Evolutionary conservation across 1,284 basidiomycete genomes (phyloP).

Genomic region (Pseudozyma pruni): DNA sequence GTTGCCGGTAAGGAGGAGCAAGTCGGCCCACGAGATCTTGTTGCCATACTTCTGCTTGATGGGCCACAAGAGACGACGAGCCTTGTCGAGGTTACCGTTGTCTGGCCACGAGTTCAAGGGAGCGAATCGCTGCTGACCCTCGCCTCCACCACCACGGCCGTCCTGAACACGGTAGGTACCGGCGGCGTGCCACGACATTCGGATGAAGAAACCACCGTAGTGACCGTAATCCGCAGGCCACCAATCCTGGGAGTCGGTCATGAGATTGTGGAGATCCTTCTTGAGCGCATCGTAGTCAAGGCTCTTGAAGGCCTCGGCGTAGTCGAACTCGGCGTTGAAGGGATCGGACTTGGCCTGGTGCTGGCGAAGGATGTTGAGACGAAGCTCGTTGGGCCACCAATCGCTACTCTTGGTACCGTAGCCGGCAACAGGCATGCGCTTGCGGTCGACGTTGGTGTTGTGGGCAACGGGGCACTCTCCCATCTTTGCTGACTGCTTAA

Average conservation of each 20-base stretch:
- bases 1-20: conserved; percentile 36
- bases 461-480: conserved; percentile 44
- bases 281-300: conserved; percentile 44
- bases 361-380: conserved; percentile 42
- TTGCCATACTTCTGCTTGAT: conserved; percentile 50
- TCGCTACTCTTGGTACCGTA: conserved; percentile 36
- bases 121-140: conserved; percentile 46
- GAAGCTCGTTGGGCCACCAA: conserved; percentile 41
- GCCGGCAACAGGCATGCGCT: conserved; percentile 33
- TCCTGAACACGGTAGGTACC: conserved; percentile 48
- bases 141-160: conserved; percentile 40
- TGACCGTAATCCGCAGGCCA: conserved; percentile 47
- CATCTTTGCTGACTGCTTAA: conserved; percentile 20
- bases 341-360: conserved; percentile 39
- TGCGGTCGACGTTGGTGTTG: conserved; percentile 27
- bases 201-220: conserved; percentile 47
- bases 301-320: conserved; percentile 39
- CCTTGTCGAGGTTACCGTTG: conserved; percentile 46
- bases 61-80: conserved; percentile 43
- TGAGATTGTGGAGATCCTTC: conserved; percentile 31
- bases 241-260: conserved; percentile 46
- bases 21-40: conserved; percentile 44
- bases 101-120: conserved; percentile 48
- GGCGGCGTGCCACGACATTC: conserved; percentile 42
- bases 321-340: conserved; percentile 34